Conservation (phyloP, 116 monocot genomes). For the Cymodocea nodosa region DNA sequence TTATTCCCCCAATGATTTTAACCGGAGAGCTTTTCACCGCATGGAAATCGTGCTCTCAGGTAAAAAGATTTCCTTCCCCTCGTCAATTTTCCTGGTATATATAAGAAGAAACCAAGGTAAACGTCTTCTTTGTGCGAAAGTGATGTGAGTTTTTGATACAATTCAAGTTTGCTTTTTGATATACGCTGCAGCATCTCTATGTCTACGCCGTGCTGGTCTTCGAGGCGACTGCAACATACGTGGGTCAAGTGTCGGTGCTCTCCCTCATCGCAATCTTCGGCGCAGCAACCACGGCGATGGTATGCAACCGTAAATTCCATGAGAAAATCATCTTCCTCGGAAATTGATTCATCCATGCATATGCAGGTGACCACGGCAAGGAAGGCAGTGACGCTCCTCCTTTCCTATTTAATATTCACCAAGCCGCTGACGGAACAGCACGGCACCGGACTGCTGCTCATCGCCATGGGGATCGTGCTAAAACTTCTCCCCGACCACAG, state of each 20-base stretch:
- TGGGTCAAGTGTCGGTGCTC: conserved; percentile 87
- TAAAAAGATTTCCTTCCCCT: background rate
- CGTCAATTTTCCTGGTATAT: no score
- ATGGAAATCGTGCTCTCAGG: conserved; percentile 44
- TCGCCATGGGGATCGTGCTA: conserved; percentile 70
- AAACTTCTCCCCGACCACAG: conserved; percentile 69
- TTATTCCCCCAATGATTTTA: conserved; percentile 69
- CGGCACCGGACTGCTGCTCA: conserved; percentile 60
- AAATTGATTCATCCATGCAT: background rate
- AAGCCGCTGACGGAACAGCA: conserved; percentile 94
- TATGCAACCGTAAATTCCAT: conserved; percentile 7
- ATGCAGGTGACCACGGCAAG: conserved; percentile 76
- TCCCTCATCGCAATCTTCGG: conserved; percentile 94
- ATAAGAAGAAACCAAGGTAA: no score
- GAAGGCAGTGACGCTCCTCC: conserved; percentile 86
- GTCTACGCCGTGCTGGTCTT: conserved; percentile 80
- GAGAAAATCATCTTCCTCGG: background rate
- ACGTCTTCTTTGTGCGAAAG: no score
- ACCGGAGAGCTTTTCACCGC: conserved; percentile 73
- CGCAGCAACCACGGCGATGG: conserved; percentile 92
- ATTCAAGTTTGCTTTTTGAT: no score
- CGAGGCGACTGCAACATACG: conserved; percentile 91
- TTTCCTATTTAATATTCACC: conserved; percentile 85
- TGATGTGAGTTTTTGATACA: no score
- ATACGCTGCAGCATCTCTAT: conserved; percentile 51